A percentile compares a stretch with the other conserved stretches of the same genome.
These are phyloP conservation scores for Fereydounia khargensis DNA, from an alignment of 1,284 basidiomycete species.

Conservation along the genomic window DNA sequence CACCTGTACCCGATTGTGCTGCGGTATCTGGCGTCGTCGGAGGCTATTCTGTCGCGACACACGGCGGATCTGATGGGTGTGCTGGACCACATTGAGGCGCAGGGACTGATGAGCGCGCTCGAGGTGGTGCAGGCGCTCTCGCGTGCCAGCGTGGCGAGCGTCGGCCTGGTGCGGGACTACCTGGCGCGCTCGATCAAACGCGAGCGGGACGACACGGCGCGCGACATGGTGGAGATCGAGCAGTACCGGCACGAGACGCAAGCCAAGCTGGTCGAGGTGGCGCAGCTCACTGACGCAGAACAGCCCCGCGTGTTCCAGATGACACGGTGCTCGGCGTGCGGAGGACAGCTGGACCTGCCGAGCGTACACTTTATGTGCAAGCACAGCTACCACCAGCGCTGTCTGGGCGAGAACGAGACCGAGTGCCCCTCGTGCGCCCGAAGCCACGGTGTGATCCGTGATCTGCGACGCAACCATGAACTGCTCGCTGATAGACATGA, in stretches of 20 bases:
- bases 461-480: conserved; percentile 62
- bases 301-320: conserved; percentile 87
- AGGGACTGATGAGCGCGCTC: conserved; percentile 79
- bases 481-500: neutral
- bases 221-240: conserved; percentile 74
- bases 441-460: conserved; percentile 82
- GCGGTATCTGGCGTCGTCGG: conserved; percentile 74
- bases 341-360: conserved; percentile 83
- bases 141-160: conserved; percentile 78
- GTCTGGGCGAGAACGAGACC: conserved; percentile 58
- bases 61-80: conserved; percentile 67
- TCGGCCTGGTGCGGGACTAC: conserved; percentile 88
- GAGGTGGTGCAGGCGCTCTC: conserved; percentile 84
- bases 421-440: conserved; percentile 85
- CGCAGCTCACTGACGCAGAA: conserved; percentile 72
- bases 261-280: conserved; percentile 77
- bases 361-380: conserved; percentile 97
- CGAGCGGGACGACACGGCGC: conserved; percentile 73
- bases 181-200: conserved; percentile 73
- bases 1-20: conserved; percentile 86
- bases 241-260: conserved; percentile 83
- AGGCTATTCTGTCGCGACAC: conserved; percentile 69
- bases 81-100: conserved; percentile 73
- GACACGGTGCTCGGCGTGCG: conserved; percentile 82
- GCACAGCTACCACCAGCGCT: conserved; percentile 84